A percentile compares a stretch with the other conserved stretches of the same genome.
Evolutionary conservation across 2,329 filamentous ascomycete genomes (phyloP).

Genomic region (Lanzia echinophila): DNA sequence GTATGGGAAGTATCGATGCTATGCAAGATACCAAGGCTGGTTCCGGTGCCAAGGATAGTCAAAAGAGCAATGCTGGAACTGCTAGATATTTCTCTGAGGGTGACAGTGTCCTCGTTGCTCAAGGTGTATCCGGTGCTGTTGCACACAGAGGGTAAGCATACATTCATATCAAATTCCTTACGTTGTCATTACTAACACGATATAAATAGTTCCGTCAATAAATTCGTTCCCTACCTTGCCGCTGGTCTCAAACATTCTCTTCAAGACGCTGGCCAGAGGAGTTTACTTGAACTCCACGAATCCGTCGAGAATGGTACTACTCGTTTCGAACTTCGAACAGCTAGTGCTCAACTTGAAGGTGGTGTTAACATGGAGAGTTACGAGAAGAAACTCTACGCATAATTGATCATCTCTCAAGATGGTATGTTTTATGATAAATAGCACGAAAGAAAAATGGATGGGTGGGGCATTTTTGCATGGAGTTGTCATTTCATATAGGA

Average conservation of each 20-base stretch:
- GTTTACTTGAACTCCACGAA: constrained; percentile 68
- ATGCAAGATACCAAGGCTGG: constrained; percentile 99
- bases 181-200: constrained; percentile 10
- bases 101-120: constrained; percentile 87
- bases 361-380: constrained; percentile 98
- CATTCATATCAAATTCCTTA: not conserved
- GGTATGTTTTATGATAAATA: not conserved
- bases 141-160: constrained; percentile 58
- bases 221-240: constrained; percentile 93
- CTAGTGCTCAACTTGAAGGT: constrained; percentile 91
- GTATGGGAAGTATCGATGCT: constrained; percentile 97
- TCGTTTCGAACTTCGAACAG: constrained; percentile 89
- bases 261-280: constrained; percentile 88
- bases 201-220: constrained; percentile 78
- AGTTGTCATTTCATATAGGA: not conserved
- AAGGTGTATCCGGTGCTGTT: constrained; percentile 86
- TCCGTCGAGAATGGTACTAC: constrained; percentile 68
- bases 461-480: not conserved
- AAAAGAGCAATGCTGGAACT: constrained; percentile 86
- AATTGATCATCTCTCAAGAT: constrained; percentile 26
- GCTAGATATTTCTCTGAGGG: constrained; percentile 98
- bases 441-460: not conserved
- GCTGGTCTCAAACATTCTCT: constrained; percentile 95
- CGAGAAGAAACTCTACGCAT: constrained; percentile 99
- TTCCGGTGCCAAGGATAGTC: constrained; percentile 65